Evolutionary conservation across 495 filamentous ascomycete species (phyloP).

Genomic region (Friedmanniomyces simplex): DNA sequence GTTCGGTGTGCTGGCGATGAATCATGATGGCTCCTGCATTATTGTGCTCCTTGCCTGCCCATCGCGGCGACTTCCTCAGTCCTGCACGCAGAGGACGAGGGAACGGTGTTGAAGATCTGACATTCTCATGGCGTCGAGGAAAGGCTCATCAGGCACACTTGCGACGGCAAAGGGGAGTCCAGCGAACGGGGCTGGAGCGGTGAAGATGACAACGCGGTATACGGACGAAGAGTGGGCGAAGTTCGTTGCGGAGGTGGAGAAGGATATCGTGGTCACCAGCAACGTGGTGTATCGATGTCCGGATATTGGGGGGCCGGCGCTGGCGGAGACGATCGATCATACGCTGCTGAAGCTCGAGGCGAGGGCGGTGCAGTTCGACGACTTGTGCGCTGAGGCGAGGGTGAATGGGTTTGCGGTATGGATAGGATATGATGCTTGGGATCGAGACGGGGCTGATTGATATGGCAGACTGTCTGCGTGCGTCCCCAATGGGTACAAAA

Average conservation of each 20-base stretch:
- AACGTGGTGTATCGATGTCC: background rate
- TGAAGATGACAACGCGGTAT: constrained; percentile 20
- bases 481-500: constrained; percentile 43
- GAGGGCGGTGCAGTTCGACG: constrained; percentile 44
- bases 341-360: constrained; percentile 50
- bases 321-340: constrained; percentile 49
- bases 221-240: constrained; percentile 29
- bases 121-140: too few relatives aligned
- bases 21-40: too few relatives aligned
- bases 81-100: too few relatives aligned
- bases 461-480: constrained; percentile 44
- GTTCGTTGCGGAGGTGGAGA: constrained; percentile 16
- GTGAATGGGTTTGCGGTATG: constrained; percentile 47
- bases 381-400: constrained; percentile 51
- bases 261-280: constrained; percentile 20
- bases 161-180: too few relatives aligned
- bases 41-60: too few relatives aligned
- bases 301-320: background rate
- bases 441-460: constrained; percentile 2
- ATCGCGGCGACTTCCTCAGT: too few relatives aligned
- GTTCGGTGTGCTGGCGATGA: too few relatives aligned
- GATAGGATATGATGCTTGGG: background rate
- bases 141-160: too few relatives aligned
- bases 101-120: too few relatives aligned
- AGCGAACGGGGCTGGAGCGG: background rate